A percentile compares a stretch with the other conserved stretches of the same genome.
These are phyloP conservation scores for Corylus heterophylla DNA, from an alignment of 306 rosid genomes.

Conservation along the genomic window DNA sequence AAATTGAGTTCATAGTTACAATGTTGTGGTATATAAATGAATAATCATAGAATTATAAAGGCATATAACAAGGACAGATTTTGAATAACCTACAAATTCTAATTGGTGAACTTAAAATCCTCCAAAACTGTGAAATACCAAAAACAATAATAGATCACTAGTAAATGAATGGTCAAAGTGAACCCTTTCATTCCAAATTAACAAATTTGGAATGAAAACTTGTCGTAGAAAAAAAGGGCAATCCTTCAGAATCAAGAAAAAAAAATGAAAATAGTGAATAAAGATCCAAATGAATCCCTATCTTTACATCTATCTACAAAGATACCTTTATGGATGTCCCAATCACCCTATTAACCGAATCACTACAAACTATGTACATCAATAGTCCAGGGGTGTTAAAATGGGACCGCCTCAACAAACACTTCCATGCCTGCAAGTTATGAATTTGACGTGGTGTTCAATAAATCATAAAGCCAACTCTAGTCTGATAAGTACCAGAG, in stretches of 20 bases:
- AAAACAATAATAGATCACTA: background rate
- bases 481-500: background rate
- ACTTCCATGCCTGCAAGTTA: background rate
- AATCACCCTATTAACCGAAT: background rate
- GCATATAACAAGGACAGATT: background rate
- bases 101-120: background rate
- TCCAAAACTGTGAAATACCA: background rate
- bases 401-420: background rate
- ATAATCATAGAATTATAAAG: background rate
- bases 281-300: too few species aligned
- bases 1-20: slow-evolving; percentile 22
- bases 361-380: background rate
- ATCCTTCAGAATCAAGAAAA: too few species aligned
- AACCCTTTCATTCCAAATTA: too few species aligned
- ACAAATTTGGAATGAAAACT: too few species aligned
- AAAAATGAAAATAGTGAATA: too few species aligned
- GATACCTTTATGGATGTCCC: background rate
- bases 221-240: too few species aligned
- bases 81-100: background rate
- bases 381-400: background rate
- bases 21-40: slow-evolving; percentile 14
- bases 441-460: background rate
- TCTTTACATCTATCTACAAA: too few species aligned
- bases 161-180: background rate
- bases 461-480: background rate